phyloP scores from a whole-genome alignment of 2,329 filamentous ascomycete genomes.

The Triangularia setosa region DNA sequence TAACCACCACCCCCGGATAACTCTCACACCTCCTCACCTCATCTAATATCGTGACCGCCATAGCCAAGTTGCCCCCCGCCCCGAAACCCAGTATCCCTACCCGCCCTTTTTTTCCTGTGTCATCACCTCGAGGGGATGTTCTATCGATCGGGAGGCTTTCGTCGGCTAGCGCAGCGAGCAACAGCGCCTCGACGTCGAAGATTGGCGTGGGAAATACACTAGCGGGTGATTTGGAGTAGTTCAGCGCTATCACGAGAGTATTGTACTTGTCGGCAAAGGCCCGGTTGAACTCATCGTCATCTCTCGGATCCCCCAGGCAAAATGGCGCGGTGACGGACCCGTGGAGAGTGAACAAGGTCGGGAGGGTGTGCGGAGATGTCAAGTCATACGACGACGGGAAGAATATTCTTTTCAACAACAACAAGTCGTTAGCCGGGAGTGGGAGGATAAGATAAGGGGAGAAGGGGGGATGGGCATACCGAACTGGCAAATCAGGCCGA shows the following conservation, averaged over 20 bases:
- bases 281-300: constrained; percentile 46
- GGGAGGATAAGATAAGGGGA: neutral
- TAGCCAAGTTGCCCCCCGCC: constrained; percentile 47
- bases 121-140: neutral
- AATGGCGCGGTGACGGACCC: constrained; percentile 42
- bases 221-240: constrained; percentile 47
- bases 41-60: constrained; percentile 40
- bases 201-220: constrained; percentile 43
- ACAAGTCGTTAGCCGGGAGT: neutral
- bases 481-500: constrained; percentile 32
- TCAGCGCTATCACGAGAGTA: constrained; percentile 44
- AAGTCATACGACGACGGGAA: constrained; percentile 36
- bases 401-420: constrained; percentile 34
- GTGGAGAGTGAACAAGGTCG: constrained; percentile 48
- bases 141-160: constrained; percentile 43
- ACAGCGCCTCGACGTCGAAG: constrained; percentile 44
- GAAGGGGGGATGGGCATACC: constrained; percentile 26
- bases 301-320: constrained; percentile 38
- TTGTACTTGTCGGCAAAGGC: constrained; percentile 38
- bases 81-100: constrained; percentile 45
- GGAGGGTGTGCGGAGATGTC: constrained; percentile 30
- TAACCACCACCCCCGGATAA: constrained; percentile 34
- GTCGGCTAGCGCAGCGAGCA: constrained; percentile 42
- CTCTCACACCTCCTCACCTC: constrained; percentile 27
- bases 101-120: constrained; percentile 13